Base-by-base conservation (phyloP, 1,284 basidiomycete genomes). In the Ustilago lituana region DNA sequence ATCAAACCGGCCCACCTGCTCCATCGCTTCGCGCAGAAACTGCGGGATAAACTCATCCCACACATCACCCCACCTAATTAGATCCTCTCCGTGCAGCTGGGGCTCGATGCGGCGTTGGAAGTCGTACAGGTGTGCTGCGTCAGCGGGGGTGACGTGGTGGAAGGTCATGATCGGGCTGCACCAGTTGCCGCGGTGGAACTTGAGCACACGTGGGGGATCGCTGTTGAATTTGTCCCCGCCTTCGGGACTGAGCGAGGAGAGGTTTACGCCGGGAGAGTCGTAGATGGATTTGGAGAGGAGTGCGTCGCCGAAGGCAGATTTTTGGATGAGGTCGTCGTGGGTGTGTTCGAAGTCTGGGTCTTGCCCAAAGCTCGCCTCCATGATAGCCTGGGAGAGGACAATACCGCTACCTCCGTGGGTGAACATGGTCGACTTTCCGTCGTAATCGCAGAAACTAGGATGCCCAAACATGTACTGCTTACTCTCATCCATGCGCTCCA, bases 371-470 rank as follows among this genome's bases (percentile, higher is more conserved):
- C 47, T 32, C 4, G 52, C 54, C 5, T 59, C 46, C 33, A 75
- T 39, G 3, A 71, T 15, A 1, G 31, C 67, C 0, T 26, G 12
- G 11, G 46, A 52, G 0, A 73, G 32, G 0, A 75, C 73, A 17
- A 73, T 63, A 4, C 73, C 73, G 11, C 20, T 31, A 0, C 73
- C 70, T 9, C 68, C 70, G 24, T 73, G 63, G 9, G 69, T 44
- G 14, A 75, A 68, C 52, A 58, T 63, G 20, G 57, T 58, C 11
- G 20, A 31, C n/a, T 47, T 15, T 2, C 41, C 54, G 9, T 65
- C 68, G 38, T 61, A 66, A 19, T 66, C 68, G 48, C 47, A 52
- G 26, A 65, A 66, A 15, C 24, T 54, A 29, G 57, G 37, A 37
- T 69, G 57, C 0, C 73, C 73, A 17, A 73, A 23, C 37, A 73